Evolutionary conservation across 352 stramenopile species (phyloP), one percentile per base, ranked within the genome.

Genomic region (Pythium rhizo-oryzae): DNA sequence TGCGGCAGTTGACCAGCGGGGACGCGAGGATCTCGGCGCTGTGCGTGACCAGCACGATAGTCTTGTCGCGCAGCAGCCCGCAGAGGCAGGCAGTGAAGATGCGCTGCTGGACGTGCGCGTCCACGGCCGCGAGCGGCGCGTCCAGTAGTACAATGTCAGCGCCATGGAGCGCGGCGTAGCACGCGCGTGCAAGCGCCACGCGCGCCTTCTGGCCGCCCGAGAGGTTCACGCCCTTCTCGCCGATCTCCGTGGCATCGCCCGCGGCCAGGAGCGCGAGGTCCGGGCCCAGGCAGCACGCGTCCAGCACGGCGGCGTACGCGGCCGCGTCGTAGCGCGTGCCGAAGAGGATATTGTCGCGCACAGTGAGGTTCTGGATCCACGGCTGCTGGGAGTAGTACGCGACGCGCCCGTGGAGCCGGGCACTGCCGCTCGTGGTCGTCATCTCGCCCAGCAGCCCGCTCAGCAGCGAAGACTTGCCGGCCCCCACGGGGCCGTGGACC

Each of bases 301-400:
- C 39, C 7, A 94, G 51, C n/a, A 85, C 80, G 19, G 57, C 63
- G 11, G 67, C 23, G 59, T 88, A 88, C 43, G 62, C 67, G 8
- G 49, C 59, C 41, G 64, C 67, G 59, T 83, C 54, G 33, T 69
- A 86, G 8, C 64, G 65, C 54, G 77, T 65, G 30, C 90, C 89
- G 71, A 98, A 98, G 23, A 98, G 74, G 63, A 98, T 93, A 70
- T 98, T 98, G 25, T 97, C 85, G n/a, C 79, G 75, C 4, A 98
- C 65, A 7, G 85, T 96, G 28, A 84, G 85, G 75, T 98, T 98
- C 65, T 97, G 81, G 49, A 98, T 97, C 74, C 95, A 97, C 23
- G 90, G 76, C 18, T 82, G 74, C 73, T 97, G 89, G 19, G 85
- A 73, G 50, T 76, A 90, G 69, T 91, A 93, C 46, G 69, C 72